These are phyloP conservation scores for Aspergillus bridgeri DNA, from an alignment of 495 filamentous ascomycete species.

Conservation along the genomic window DNA sequence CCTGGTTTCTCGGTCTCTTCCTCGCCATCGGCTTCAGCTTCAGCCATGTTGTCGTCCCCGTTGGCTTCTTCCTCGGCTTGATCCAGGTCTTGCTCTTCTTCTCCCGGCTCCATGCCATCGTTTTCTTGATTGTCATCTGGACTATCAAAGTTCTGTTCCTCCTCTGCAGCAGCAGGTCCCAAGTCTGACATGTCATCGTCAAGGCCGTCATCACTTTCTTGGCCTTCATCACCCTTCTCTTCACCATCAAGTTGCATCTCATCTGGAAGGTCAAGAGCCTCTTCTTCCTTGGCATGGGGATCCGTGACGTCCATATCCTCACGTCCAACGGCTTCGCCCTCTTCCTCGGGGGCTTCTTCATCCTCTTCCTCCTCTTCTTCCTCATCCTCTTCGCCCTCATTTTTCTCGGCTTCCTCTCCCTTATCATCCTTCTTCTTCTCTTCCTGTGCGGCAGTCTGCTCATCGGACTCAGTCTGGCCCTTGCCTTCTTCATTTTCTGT, in stretches of 20 bases:
- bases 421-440: constrained; percentile 52
- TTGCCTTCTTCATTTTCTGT: constrained; percentile 70
- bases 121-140: constrained; percentile 37
- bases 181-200: constrained; percentile 67
- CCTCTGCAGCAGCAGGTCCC: constrained; percentile 52
- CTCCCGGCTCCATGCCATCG: constrained; percentile 17
- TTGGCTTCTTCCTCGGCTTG: constrained; percentile 37
- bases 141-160: constrained; percentile 24
- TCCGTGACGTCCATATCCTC: constrained; percentile 64
- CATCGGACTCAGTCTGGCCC: constrained; percentile 60
- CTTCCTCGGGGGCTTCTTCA: constrained; percentile 54
- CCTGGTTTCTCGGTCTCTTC: constrained; percentile 57
- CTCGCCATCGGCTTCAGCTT: constrained; percentile 41
- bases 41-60: constrained; percentile 31
- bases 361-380: constrained; percentile 57
- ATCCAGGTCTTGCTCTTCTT: constrained; percentile 36
- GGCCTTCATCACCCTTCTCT: constrained; percentile 60
- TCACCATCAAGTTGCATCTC: constrained; percentile 67
- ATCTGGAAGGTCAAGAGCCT: constrained; percentile 62
- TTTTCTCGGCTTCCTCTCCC: constrained; percentile 41
- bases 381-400: constrained; percentile 52
- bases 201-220: constrained; percentile 65
- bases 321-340: constrained; percentile 57
- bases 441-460: constrained; percentile 59
- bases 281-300: constrained; percentile 68